A percentile compares a stretch with the other conserved stretches of the same genome.
phyloP scores from a whole-genome alignment of 176 grass and related monocot species.

The Musa troglodytarum region DNA sequence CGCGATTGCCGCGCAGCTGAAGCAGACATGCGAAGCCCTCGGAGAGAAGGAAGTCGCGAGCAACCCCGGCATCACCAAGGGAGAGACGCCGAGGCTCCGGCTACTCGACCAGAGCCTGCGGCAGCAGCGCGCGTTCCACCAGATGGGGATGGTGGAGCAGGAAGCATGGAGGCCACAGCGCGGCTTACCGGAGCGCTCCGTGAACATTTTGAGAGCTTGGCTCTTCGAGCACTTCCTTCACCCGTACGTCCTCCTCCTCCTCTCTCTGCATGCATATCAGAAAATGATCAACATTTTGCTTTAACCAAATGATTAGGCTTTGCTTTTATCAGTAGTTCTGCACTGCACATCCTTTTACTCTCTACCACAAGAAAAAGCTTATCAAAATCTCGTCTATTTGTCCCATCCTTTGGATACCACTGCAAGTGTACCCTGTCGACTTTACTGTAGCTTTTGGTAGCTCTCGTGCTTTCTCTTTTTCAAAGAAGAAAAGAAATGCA shows the following conservation, averaged over 20 bases:
- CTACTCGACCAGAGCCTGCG: constrained; percentile 80
- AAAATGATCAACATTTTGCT: no score
- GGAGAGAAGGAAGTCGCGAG: constrained; percentile 73
- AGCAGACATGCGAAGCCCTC: constrained; percentile 58
- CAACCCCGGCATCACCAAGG: constrained; percentile 72
- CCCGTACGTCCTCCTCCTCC: constrained; percentile 36
- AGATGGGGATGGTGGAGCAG: constrained; percentile 99
- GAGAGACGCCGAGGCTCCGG: constrained; percentile 80
- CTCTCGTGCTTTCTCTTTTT: background rate
- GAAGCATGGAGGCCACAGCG: constrained; percentile 94
- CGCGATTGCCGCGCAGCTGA: constrained; percentile 64
- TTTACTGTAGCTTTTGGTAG: background rate
- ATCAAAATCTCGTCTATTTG: constrained; percentile 13
- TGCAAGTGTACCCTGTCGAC: no score
- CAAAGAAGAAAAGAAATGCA: background rate
- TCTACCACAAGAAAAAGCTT: constrained; percentile 19
- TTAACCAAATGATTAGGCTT: background rate
- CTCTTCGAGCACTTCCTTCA: constrained; percentile 99
- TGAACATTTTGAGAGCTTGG: constrained; percentile 72
- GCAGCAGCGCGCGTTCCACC: constrained; percentile 96
- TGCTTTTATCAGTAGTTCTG: constrained; percentile 7
- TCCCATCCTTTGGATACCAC: constrained; percentile 11
- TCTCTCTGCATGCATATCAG: background rate
- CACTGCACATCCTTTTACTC: background rate
- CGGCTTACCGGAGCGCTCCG: constrained; percentile 88